These are phyloP conservation scores for Botryotinia convoluta DNA, from an alignment of 2,329 filamentous ascomycete genomes.

Conservation along the genomic window DNA sequence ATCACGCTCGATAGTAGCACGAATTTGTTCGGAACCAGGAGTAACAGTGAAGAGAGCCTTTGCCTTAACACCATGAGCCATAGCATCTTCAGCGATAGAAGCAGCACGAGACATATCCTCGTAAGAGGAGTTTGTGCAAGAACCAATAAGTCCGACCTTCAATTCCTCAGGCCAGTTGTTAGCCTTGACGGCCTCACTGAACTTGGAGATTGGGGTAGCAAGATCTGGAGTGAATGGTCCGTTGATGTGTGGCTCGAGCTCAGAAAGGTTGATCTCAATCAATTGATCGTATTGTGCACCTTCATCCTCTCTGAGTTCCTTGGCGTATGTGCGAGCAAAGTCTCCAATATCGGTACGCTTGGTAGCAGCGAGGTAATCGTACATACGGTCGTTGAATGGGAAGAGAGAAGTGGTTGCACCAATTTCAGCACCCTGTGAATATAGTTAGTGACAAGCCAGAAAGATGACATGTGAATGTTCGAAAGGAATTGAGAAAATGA, in stretches of 20 bases:
- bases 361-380: slow-evolving; percentile 89
- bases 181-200: slow-evolving; percentile 87
- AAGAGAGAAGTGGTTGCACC: slow-evolving; percentile 91
- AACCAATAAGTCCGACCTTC: slow-evolving; percentile 95
- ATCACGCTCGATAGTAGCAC: slow-evolving; percentile 78
- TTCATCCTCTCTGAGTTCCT: slow-evolving; percentile 83
- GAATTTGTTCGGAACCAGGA: slow-evolving; percentile 94
- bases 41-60: slow-evolving; percentile 94
- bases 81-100: slow-evolving; percentile 85
- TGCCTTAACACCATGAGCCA: slow-evolving; percentile 89
- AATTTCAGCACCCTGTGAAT: slow-evolving; percentile 56
- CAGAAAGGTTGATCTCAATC: slow-evolving; percentile 91
- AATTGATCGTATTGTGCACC: slow-evolving; percentile 93
- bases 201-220: slow-evolving; percentile 96
- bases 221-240: slow-evolving; percentile 98
- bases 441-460: neutral
- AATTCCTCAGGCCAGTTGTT: slow-evolving; percentile 96
- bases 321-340: slow-evolving; percentile 78
- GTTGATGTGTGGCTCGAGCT: slow-evolving; percentile 97
- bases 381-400: slow-evolving; percentile 97
- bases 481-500: neutral
- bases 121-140: slow-evolving; percentile 89
- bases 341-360: slow-evolving; percentile 90
- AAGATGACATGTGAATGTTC: neutral
- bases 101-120: slow-evolving; percentile 93